Evolutionary conservation across 148 eudicot genomes (phyloP), one percentile per base, ranked within the genome.

Genomic region (Drosera capensis): DNA sequence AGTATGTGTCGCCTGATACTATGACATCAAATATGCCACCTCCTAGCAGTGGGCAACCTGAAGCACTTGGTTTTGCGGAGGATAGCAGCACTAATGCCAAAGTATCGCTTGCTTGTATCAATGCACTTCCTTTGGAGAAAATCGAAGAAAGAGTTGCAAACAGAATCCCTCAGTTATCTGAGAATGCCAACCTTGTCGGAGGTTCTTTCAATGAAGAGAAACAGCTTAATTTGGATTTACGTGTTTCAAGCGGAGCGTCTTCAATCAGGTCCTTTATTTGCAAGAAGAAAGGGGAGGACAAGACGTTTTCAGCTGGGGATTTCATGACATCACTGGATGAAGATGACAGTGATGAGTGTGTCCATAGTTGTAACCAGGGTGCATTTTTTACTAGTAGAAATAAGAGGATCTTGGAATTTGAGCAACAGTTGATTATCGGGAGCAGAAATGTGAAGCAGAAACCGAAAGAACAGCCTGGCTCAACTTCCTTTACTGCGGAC

Each of bases 351-450:
- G 45, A 52, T 9, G 77, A 64, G 47, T 75, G 74, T 37, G 72
- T 64, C 14, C 77, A 75, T 49, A 79, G 88, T 55, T 72, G 72
- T 52, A 65, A 62, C 45, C 75, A 74, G 54, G 62, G 56, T 15
- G 54, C 68, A 13, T 56, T 64, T 7, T 56, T 58, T 31, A 23
- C 66, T 5, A 45, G 25, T 43, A 62, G 72, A 13, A 59, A 42
- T 38, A 70, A 57, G 56, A 38, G 69, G 36, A 22, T 34, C 3
- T 21, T 20, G 55, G 45, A 45, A 38, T 62, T 51, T 52, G 68
- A 64, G 23, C n/a, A n/a, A n/a, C 51, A 61, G 31, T 62, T 50
- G 19, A 18, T 45, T 28, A 24, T 48, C 37, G 44, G 38, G 43
- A 66, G 64, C 58, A 79, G 72, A 61, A 67, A 72, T 54, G 31